Evolutionary conservation across 805 yeast genomes (phyloP).

Genomic region (Candida glaebosa): DNA sequence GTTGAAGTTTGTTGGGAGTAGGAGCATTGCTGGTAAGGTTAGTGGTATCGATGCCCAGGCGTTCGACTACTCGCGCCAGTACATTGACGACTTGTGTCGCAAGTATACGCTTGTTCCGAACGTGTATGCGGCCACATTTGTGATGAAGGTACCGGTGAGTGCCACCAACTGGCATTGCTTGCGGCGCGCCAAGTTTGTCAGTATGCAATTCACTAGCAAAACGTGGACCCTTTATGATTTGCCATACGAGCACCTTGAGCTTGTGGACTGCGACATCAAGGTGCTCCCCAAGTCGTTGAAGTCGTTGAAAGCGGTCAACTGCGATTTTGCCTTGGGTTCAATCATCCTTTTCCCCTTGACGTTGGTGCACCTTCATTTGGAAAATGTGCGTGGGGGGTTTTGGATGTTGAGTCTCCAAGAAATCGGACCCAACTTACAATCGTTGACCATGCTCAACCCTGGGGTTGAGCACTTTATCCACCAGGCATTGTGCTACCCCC

Average conservation of each 20-base stretch:
- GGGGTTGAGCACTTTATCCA: background rate
- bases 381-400: background rate
- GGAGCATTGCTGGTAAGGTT: no score
- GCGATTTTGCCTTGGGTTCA: background rate
- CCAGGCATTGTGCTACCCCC: background rate
- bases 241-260: background rate
- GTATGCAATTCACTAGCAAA: no score
- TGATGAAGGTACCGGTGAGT: no score
- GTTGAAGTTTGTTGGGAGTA: no score
- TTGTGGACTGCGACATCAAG: background rate
- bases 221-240: no score
- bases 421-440: background rate
- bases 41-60: no score
- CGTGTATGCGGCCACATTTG: no score
- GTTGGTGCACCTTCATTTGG: background rate
- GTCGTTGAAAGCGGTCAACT: background rate
- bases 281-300: background rate
- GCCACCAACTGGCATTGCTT: no score
- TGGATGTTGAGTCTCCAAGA: background rate
- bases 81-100: no score
- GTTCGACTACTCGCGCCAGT: no score
- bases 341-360: background rate
- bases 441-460: background rate
- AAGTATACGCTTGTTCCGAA: no score
- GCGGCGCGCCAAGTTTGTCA: no score